Base-by-base conservation (phyloP, 2,329 filamentous ascomycete genomes). In the Diaporthe sp. region DNA sequence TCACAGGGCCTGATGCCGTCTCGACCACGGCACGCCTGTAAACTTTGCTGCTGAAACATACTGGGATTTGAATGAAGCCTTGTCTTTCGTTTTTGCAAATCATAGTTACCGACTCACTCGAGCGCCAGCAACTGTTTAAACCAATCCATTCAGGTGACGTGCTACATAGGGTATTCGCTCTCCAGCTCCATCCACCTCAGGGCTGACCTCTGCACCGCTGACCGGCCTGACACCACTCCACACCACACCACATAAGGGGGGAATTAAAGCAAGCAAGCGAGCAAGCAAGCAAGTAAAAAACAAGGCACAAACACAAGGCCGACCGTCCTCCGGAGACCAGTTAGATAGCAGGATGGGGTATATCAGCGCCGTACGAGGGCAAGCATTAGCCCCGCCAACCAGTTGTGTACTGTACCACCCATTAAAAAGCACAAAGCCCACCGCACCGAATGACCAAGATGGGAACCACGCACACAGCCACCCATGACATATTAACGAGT, bases 281-380 rank as follows among this genome's bases (percentile, higher is more conserved):
- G 37, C 50, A 47, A 55, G 50, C 39, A 56, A 68, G 58, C 44
- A 72, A 27, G 15, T n/a, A n/a, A n/a, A n/a, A n/a, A 71, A 32
- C 17, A 68, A n/a, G 30, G 44, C 42, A 66, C 61, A 66, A 51
- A 35, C 35, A 37, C 61, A 66, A 68, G 44, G 63, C 63, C 53
- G 63, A 68, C 53, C 22, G 6, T 68, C 63, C 63, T 68, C 63
- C 47, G 17, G 25, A 68, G 30, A 68, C 63, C 39, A 51, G n/a
- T 47, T 68, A 68, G 47, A 65, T 68, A 68, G 63, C 61, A 65
- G 61, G 35, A 68, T 53, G 63, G 63, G 63, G 63, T 68, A 68
- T 68, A 68, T 39, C 63, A 68, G 63, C 63, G 63, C 63, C 63
- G 47, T 68, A 53, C 47, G 47, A 53, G 32, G n/a, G 47, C 44